Conservation (phyloP, 2,329 filamentous ascomycete species). For the Aspergillus fructus region DNA sequence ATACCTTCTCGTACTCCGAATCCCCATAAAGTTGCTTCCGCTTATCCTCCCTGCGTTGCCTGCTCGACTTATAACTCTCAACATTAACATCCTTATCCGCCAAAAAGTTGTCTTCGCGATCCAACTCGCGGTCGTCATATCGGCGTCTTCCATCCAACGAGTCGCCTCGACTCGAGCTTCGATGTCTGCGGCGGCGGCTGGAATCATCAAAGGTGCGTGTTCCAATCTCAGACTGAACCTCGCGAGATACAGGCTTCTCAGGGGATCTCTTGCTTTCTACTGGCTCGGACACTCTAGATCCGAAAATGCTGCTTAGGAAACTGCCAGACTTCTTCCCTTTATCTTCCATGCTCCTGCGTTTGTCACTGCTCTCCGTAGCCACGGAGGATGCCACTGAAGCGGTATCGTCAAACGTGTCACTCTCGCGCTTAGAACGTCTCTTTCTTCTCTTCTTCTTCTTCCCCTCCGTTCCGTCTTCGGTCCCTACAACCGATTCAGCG, state of each 20-base stretch:
- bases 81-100: constrained; percentile 36
- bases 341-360: constrained; percentile 31
- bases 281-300: constrained; percentile 34
- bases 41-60: constrained; percentile 35
- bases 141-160: constrained; percentile 30
- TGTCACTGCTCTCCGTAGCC: constrained; percentile 32
- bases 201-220: constrained; percentile 33
- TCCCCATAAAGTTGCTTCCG: constrained; percentile 38
- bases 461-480: constrained; percentile 18
- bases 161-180: constrained; percentile 45
- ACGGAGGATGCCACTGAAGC: constrained; percentile 36
- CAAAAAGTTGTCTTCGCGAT: constrained; percentile 30
- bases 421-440: constrained; percentile 27
- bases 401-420: constrained; percentile 37
- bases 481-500: constrained; percentile 3
- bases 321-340: constrained; percentile 33
- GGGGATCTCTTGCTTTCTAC: constrained; percentile 26
- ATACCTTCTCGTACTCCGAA: constrained; percentile 41
- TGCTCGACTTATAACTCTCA: constrained; percentile 34
- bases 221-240: constrained; percentile 38
- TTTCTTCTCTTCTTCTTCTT: constrained; percentile 28
- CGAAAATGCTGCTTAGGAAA: constrained; percentile 40
- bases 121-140: constrained; percentile 37
- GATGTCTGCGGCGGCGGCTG: constrained; percentile 44
- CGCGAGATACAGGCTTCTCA: constrained; percentile 30